Evolutionary conservation across 2,329 filamentous ascomycete species (phyloP), one percentile per base, ranked within the genome.

Genomic region (Colletotrichum horii): DNA sequence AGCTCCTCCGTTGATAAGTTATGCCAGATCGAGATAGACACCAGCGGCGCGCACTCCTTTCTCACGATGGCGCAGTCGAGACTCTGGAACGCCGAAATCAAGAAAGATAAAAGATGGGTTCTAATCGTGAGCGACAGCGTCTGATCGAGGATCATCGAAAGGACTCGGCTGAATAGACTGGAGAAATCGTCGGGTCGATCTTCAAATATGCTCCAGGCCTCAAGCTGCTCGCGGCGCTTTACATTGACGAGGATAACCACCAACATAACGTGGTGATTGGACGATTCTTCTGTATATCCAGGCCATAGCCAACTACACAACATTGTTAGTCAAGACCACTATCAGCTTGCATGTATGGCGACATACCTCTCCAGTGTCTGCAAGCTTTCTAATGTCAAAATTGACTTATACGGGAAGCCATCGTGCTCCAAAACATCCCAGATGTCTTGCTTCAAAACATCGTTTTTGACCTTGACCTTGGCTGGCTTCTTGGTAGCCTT

Each of bases 21-120:
- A 81, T 98, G 95, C 97, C 97, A 99, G 80, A 97, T 95, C 1
- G 95, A 94, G 80, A 99, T 98, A 15, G 96, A 97, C 24, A 99
- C 96, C 67, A 99, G 88, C 3, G 97, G 95, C 8, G 96, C 97
- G 84, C 97, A 98, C 87, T 99, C 97, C 84, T 98, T 98, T 77
- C 97, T 93, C 66, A 99, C 94, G 71, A 98, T 91, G 48, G 91
- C 91, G 82, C 93, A 96, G 83, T 99, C 97, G 36, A 99, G 89
- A 62, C 96, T 98, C 84, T 98, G 96, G 82, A 98, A 99, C 43
- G 96, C 95, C 78, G 93, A 92, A 66, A 98, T 97, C 77, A 98
- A 89, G 84, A 98, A 98, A 28, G 92, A 94, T 26, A 99, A 88
- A n/a, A 98, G 91, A 68, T 98, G 93, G 11, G 94, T 94, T 76